Conservation (phyloP, 257 asterid species). For the Penstemon eatonii region DNA sequence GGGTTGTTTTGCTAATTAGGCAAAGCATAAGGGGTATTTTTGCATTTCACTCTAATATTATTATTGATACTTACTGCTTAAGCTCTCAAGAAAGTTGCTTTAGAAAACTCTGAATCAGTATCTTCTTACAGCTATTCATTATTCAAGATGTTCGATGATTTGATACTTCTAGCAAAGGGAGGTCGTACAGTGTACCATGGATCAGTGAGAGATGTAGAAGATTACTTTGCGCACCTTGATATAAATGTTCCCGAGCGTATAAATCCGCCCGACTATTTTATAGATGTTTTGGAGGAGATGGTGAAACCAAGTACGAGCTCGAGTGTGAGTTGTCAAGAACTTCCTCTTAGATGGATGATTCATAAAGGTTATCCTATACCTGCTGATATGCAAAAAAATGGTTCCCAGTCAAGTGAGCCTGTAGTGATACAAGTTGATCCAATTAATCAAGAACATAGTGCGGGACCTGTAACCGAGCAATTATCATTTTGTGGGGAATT, state of each 20-base stretch:
- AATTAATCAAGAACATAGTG: constrained; percentile 37
- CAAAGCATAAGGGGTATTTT: too few species aligned
- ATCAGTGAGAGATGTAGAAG: constrained; percentile 76
- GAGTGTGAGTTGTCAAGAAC: constrained; percentile 57
- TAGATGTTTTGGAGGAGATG: constrained; percentile 90
- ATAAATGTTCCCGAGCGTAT: constrained; percentile 80
- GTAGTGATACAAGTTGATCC: constrained; percentile 24
- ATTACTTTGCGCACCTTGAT: constrained; percentile 65
- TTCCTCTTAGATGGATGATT: constrained; percentile 88
- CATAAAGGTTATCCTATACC: constrained; percentile 82
- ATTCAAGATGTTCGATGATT: constrained; percentile 89
- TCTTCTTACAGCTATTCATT: constrained; percentile 70
- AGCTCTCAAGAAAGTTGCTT: constrained; percentile 13
- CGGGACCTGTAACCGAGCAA: constrained; percentile 41
- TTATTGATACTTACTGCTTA: neutral
- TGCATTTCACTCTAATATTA: too few species aligned
- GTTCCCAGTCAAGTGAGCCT: constrained; percentile 34
- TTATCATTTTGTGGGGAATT: constrained; percentile 63
- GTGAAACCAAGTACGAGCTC: constrained; percentile 60
- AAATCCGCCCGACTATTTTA: constrained; percentile 89
- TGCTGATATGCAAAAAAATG: constrained; percentile 52
- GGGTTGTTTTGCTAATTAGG: too few species aligned
- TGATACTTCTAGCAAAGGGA: constrained; percentile 90
- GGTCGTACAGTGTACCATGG: constrained; percentile 91
- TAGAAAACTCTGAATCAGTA: constrained; percentile 8